These are phyloP conservation scores for Cladosporium sp. DNA, from an alignment of 2,329 filamentous ascomycete genomes.

Conservation along the genomic window DNA sequence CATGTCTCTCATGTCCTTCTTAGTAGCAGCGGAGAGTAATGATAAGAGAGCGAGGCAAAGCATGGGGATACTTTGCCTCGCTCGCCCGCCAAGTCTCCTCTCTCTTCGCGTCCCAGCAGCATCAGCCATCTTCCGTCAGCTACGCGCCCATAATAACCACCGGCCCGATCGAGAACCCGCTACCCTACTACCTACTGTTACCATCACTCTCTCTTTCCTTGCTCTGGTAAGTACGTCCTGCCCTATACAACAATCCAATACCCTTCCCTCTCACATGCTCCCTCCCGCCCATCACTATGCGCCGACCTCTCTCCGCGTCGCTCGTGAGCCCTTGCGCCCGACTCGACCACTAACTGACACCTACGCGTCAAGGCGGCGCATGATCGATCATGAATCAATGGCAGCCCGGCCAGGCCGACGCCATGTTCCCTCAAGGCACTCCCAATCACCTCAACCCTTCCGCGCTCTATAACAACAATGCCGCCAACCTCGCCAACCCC, in stretches of 20 bases:
- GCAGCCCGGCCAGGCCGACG: slow-evolving; percentile 21
- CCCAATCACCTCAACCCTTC: slow-evolving; percentile 20
- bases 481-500: slow-evolving; percentile 18
- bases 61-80: too few relatives aligned
- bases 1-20: too few relatives aligned
- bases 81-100: too few relatives aligned
- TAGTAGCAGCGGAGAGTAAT: too few relatives aligned
- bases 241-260: too few relatives aligned
- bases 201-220: neutral
- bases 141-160: too few relatives aligned
- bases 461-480: slow-evolving; percentile 17
- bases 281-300: neutral
- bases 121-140: too few relatives aligned
- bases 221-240: neutral
- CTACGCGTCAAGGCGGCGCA: slow-evolving; percentile 2
- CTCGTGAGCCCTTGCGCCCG: neutral
- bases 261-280: neutral
- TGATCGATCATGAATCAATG: slow-evolving; percentile 21
- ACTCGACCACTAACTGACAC: slow-evolving; percentile 2
- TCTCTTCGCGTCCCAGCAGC: too few relatives aligned
- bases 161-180: neutral
- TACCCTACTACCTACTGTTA: neutral
- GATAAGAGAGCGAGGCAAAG: too few relatives aligned
- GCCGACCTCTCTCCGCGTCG: slow-evolving; percentile 13
- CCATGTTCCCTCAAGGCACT: slow-evolving; percentile 20